Evolutionary conservation across 202 grass and related monocot species (phyloP).

Genomic region (Saccharum hybrid): DNA sequence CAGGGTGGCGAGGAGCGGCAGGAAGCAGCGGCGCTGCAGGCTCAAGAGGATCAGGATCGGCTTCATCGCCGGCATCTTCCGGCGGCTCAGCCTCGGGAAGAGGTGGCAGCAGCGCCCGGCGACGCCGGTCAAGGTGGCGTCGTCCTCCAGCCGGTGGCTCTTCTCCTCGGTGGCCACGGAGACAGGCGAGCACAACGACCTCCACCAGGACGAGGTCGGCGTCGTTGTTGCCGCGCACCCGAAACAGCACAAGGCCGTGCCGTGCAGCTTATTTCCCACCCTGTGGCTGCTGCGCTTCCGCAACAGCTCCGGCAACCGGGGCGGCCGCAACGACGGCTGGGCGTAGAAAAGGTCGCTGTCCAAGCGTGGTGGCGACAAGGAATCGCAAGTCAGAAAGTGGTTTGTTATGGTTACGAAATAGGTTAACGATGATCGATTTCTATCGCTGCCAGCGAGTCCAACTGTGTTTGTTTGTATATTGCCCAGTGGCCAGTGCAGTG

Average conservation of each 20-base stretch:
- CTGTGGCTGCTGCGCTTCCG: conserved; percentile 53
- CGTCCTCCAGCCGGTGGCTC: conserved; percentile 66
- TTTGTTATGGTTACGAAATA: conserved; percentile 40
- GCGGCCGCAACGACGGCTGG: not conserved
- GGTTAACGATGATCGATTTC: not conserved
- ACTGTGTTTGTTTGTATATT: conserved; percentile 16
- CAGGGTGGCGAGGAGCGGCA: not conserved
- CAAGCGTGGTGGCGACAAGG: not conserved
- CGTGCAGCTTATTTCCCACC: conserved; percentile 34
- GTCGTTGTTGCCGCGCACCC: not conserved
- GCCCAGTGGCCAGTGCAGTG: not conserved
- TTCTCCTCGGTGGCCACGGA: conserved; percentile 46
- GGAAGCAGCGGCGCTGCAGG: conserved; percentile 32
- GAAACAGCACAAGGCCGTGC: not conserved
- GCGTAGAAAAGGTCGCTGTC: conserved; percentile 23
- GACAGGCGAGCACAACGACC: not conserved
- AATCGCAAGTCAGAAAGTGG: conserved; percentile 14
- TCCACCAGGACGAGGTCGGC: conserved; percentile 2
- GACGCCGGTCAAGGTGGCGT: conserved; percentile 37
- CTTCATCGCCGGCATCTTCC: conserved; percentile 54
- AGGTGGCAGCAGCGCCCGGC: conserved; percentile 10
- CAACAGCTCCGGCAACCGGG: conserved; percentile 31
- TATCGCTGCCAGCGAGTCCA: conserved; percentile 1
- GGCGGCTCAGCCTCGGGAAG: conserved; percentile 49
- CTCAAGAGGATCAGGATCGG: conserved; percentile 47